Evolutionary conservation across 805 yeast species (phyloP), one percentile per base, ranked within the genome.

Genomic region (Nakazawaea populi): DNA sequence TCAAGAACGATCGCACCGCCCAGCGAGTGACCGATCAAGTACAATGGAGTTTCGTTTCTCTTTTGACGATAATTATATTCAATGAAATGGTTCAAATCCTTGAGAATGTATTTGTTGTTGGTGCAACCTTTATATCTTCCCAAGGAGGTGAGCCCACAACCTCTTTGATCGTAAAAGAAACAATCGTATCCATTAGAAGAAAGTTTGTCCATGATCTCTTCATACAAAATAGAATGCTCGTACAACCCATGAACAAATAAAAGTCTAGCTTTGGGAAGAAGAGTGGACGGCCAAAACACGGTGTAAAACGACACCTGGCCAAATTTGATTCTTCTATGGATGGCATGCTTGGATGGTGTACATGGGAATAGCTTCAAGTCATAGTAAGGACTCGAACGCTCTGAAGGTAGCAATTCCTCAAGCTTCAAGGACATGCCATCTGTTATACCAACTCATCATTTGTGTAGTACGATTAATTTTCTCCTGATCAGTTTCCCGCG

Each of bases 1-100:
- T 82, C 83, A 49, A 87, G 66, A 0, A 69, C 70, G 48, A 87
- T 80, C 0, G 85, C 91, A 24, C 92, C 92, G 46, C 95, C 95
- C 91, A 87, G 85, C 6, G 90, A 85, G 56, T 83, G 89, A 1
- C 91, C 90, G 59, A 77, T 70, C 42, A 87, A 58, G 56, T 70
- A 74, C 32, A 85, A 57, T 36, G 28, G 24, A 9, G 29, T 11
- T 54, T 75, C 76, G 45, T 69, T 72, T 12, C 52, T 46, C 47
- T 65, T 54, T 32, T 70, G 68, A 24, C 72, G 71, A 27, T 74
- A 57, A 47, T 75, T 75, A 42, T 60, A 60, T 50, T 76, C 68
- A 48, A 83, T 64, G 63, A 87, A 76, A 58, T 70, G 75, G 49
- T 84, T 81, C 56, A 87, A 68, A 60, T 83, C 91, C 29, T 73